Conservation (phyloP, 495 filamentous ascomycete genomes). For the Tuber microsphaerosporum region DNA sequence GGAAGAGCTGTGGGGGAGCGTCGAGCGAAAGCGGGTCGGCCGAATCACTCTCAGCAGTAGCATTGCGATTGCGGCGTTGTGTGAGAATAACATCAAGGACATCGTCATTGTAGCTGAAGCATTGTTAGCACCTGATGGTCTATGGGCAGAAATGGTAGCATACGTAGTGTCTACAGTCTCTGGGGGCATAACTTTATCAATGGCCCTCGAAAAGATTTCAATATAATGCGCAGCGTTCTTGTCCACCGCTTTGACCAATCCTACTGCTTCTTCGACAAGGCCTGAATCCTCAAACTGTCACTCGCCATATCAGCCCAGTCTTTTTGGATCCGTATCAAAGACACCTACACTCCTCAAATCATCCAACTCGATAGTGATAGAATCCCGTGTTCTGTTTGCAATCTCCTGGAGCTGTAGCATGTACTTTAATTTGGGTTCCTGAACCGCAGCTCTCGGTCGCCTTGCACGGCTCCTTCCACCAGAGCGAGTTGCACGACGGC, state of each 20-base stretch:
- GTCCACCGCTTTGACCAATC: slow-evolving; percentile 77
- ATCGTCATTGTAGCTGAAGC: slow-evolving; percentile 79
- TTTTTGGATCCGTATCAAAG: background rate
- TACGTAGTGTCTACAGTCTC: slow-evolving; percentile 72
- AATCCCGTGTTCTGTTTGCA: slow-evolving; percentile 64
- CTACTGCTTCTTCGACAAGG: slow-evolving; percentile 55
- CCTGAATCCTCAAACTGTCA: slow-evolving; percentile 59
- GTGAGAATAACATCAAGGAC: slow-evolving; percentile 94
- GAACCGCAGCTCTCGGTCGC: slow-evolving; percentile 42
- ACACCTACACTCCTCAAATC: slow-evolving; percentile 64
- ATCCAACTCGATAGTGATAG: slow-evolving; percentile 81
- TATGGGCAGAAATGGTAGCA: slow-evolving; percentile 37
- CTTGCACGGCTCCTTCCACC: slow-evolving; percentile 42
- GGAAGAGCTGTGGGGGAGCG: slow-evolving; percentile 58
- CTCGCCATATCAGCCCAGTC: slow-evolving; percentile 9
- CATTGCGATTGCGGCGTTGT: slow-evolving; percentile 79
- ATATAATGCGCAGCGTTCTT: slow-evolving; percentile 91
- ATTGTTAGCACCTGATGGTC: slow-evolving; percentile 10
- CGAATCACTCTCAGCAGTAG: slow-evolving; percentile 53
- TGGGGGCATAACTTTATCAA: slow-evolving; percentile 77
- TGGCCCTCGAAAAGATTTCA: slow-evolving; percentile 78
- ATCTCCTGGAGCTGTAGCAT: slow-evolving; percentile 82
- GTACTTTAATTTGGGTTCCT: slow-evolving; percentile 72
- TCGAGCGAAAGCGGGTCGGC: slow-evolving; percentile 43
- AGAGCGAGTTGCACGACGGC: slow-evolving; percentile 46